Conservation (phyloP, 2,329 filamentous ascomycete species). For the Colletotrichum costaricense region DNA sequence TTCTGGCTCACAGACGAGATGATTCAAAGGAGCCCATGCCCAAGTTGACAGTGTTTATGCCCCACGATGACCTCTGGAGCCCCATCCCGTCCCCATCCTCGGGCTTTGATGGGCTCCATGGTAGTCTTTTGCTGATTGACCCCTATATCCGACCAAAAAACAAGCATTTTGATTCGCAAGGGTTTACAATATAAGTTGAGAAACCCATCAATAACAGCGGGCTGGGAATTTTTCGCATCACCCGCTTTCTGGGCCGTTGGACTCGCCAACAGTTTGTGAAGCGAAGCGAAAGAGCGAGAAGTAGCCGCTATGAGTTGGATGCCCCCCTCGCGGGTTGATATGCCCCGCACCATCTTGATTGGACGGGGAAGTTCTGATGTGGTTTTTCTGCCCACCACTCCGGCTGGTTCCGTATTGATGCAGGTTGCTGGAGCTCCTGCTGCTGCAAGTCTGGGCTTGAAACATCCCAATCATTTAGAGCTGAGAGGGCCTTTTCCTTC, state of each 20-base stretch:
- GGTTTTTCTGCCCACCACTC: constrained; percentile 39
- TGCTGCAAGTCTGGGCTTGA: constrained; percentile 11
- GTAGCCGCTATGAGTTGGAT: background rate
- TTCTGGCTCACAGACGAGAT: background rate
- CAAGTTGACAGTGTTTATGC: background rate
- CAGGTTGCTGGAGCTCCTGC: background rate
- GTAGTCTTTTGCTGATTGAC: background rate
- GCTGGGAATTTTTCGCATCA: background rate
- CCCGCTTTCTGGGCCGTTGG: background rate
- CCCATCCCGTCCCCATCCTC: background rate
- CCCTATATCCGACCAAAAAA: background rate
- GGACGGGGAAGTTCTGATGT: constrained; percentile 38
- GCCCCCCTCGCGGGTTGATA: background rate
- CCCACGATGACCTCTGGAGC: too few relatives aligned
- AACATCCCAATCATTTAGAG: background rate
- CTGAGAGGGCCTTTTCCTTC: background rate
- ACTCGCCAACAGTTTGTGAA: background rate
- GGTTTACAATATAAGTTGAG: background rate
- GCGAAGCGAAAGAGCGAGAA: background rate
- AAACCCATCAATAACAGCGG: background rate
- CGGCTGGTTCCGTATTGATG: constrained; percentile 15
- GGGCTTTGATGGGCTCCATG: background rate
- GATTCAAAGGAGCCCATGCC: background rate
- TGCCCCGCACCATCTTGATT: constrained; percentile 8
- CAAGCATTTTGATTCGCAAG: background rate